Base-by-base conservation (phyloP, 306 rosid genomes). In the Sicyos edulis region DNA sequence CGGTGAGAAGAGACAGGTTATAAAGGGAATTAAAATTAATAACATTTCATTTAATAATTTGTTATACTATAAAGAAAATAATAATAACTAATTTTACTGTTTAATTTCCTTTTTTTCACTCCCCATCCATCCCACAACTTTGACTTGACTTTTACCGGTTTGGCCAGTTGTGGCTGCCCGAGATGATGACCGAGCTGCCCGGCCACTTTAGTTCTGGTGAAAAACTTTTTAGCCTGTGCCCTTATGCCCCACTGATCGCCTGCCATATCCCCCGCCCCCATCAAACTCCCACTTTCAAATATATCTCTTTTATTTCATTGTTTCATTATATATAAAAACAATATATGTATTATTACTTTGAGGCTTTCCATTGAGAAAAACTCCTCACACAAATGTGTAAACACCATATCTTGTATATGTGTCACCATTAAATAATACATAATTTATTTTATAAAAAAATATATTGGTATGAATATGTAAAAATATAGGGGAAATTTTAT, bases 21-120 rank as follows among this genome's bases (percentile, higher is more conserved):
- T 87, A 83, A 84, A 83, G 89, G 78, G 73, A 83, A 85, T 86
- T 78, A 70, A 52, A 59, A 64, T 37, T 40, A 63, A 37, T 9
- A 63, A 14, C 14, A 45, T 32, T 3, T 5, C 2, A 32, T 32
- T 32, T 42, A 7, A 26, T 42, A 7, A 26, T 26, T 42, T 42
- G 2, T 42, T 42, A 44, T 47, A 11, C 3, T 13, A 11, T 0
- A 10, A 47, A 45, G n/a, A n/a, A n/a, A n/a, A n/a, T n/a, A n/a
- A n/a, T n/a, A 26, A 26, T 1, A 10, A 10, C 13, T 47, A 26
- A 26, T 3, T 12, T 47, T 47, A 63, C 77, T 78, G 20, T 79
- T 65, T 45, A 11, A 55, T 59, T 32, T 7, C 13, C 64, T 10
- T n/a, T 60, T 61, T 32, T 26, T 26, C 68, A 32, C 21, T 61